Base-by-base conservation (phyloP, 2,329 filamentous ascomycete genomes). In the Arthroderma sp. region DNA sequence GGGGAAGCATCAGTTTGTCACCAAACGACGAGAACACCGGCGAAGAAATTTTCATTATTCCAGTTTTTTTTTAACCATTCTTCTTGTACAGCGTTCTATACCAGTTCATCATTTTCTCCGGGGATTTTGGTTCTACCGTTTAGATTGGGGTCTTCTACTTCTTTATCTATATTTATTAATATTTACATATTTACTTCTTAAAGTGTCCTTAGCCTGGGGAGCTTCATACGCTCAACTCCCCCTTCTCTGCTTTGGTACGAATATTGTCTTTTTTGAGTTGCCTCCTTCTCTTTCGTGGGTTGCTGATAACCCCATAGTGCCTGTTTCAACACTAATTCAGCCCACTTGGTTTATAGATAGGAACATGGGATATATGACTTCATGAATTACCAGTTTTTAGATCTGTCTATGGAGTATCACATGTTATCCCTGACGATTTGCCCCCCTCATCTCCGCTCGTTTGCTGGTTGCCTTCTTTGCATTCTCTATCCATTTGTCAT, bases 401-500 rank as follows among this genome's bases (percentile, higher is more conserved):
- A 23, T 51, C 8, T 33, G 4, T 19, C 11, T 31, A 17, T 9
- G 11, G 7, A 33, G 2, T 19, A 25, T 11, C n/a, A 7, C 4
- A 4, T 33, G 23, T 25, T 51, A 19, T 17, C n/a, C 28, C 7
- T 9, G 8, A 1, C 44, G 44, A 17, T 58, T 56, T 19, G 44
- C 56, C n/a, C 65, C 59, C 52, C 68, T 64, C 63, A 63, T 66
- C 63, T 71, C 69, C 58, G 73, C 62, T 59, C 70, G 72, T 64
- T 67, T 71, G 63, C 64, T 66, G 11, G 74, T 77, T 62, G 72
- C 70, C 59, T 64, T 66, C 66, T 74, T 74, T 15, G 74, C 75
- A 66, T 90, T 88, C 65, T 91, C 86, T 60, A 97, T 88, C 73
- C 88, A 87, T 71, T 89, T 87, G 70, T 85, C 79, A 70, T 91